A percentile compares a stretch with the other conserved stretches of the same genome.
phyloP scores from a whole-genome alignment of 139 green algal genomes.

The Gonium pectorale region DNA sequence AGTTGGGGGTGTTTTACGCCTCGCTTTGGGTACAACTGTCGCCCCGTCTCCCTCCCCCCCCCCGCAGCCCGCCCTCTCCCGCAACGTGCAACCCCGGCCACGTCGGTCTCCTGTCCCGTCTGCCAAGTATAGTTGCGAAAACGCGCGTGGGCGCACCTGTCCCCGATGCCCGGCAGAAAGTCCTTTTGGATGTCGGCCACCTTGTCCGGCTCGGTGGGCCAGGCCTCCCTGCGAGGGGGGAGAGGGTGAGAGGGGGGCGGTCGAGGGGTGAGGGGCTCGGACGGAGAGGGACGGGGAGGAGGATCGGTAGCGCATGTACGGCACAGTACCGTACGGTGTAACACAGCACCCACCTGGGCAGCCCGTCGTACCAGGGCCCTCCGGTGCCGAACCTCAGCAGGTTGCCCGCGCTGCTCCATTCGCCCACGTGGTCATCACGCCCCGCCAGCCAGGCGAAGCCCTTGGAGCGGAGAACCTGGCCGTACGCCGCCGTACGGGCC shows the following conservation, averaged over 20 bases:
- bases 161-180: conserved; percentile 42
- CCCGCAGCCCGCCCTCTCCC: too few species aligned
- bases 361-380: conserved; percentile 79
- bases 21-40: neutral
- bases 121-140: too few species aligned
- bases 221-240: conserved; percentile 56
- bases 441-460: conserved; percentile 81
- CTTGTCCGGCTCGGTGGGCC: conserved; percentile 55
- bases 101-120: too few species aligned
- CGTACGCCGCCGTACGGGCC: conserved; percentile 7
- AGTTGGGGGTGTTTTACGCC: neutral
- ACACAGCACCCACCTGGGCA: conserved; percentile 50
- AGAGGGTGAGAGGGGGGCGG: neutral
- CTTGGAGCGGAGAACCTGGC: conserved; percentile 77
- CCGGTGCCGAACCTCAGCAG: conserved; percentile 73
- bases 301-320: neutral
- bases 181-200: conserved; percentile 48
- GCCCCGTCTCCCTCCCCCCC: too few species aligned
- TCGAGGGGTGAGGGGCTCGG: neutral
- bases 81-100: too few species aligned
- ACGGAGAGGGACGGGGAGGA: neutral
- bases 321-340: neutral
- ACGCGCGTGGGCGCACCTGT: conserved; percentile 40
- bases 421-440: conserved; percentile 65
- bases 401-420: conserved; percentile 79